Percentiles rank a stretch among this genome's conserved stretches.
These are phyloP conservation scores for Phaeosphaeriaceae sp. DNA, from an alignment of 2,329 filamentous ascomycete species.

Conservation along the genomic window DNA sequence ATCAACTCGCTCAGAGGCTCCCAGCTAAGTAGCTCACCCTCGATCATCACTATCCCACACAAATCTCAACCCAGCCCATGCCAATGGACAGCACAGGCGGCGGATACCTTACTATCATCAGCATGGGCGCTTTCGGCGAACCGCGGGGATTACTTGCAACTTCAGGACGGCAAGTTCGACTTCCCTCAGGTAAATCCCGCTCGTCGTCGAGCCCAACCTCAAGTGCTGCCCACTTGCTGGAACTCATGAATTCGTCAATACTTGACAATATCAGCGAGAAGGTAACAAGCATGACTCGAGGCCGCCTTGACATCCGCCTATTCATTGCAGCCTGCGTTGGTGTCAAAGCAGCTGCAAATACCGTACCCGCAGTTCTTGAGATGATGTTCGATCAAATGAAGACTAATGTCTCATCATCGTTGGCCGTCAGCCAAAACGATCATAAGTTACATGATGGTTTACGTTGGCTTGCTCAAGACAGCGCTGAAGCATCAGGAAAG, in stretches of 20 bases:
- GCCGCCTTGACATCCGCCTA: conserved; percentile 3
- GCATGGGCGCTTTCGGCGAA: no score
- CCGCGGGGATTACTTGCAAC: neutral
- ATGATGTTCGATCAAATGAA: conserved; percentile 6
- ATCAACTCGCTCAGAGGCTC: neutral
- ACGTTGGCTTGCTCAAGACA: conserved; percentile 1
- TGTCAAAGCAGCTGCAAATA: conserved; percentile 6
- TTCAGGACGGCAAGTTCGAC: neutral
- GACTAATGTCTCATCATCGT: conserved; percentile 6
- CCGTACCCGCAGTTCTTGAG: conserved; percentile 1
- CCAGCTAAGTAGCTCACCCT: neutral
- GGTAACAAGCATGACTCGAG: neutral
- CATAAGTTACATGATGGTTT: neutral
- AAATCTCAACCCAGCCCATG: neutral
- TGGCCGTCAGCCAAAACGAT: conserved; percentile 2
- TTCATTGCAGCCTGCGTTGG: conserved; percentile 5
- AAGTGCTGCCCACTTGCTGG: neutral
- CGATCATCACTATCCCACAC: neutral
- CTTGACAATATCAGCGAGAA: neutral
- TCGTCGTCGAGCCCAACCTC: neutral
- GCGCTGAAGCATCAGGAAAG: neutral
- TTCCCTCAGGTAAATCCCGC: neutral
- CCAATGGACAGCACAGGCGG: no score
- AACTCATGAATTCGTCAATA: neutral
- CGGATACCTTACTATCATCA: no score